Evolutionary conservation across 768 basidiomycete genomes (phyloP).

Genomic region (Russula griseocarnosa): DNA sequence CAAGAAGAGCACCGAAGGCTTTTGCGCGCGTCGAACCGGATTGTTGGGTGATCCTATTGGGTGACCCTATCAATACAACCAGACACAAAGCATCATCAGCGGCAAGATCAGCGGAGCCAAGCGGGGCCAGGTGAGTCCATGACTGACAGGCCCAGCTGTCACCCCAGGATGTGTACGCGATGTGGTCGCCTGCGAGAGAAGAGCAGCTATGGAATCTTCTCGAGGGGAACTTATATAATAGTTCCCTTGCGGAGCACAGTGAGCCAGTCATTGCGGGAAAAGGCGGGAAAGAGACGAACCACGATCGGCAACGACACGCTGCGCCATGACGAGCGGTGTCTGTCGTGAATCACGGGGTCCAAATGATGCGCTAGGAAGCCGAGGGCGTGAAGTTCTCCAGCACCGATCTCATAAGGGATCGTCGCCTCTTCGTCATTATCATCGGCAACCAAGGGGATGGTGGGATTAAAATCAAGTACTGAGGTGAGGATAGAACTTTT

Average conservation of each 20-base stretch:
- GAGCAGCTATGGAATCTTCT: no score
- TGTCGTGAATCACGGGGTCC: conserved; percentile 94
- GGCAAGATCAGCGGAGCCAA: no score
- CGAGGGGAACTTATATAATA: conserved; percentile 47
- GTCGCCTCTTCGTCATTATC: no score
- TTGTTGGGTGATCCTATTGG: no score
- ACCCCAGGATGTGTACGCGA: neutral
- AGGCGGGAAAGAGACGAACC: conserved; percentile 36
- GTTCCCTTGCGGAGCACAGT: neutral
- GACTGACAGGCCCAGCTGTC: neutral
- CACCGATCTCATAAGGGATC: conserved; percentile 72
- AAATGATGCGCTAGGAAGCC: conserved; percentile 87
- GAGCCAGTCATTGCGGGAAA: neutral
- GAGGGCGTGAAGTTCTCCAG: conserved; percentile 75
- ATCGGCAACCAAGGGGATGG: no score
- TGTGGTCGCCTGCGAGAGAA: conserved; percentile 32
- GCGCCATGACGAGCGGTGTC: conserved; percentile 94
- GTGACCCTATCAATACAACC: no score
- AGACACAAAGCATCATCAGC: no score
- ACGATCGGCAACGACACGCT: conserved; percentile 71
- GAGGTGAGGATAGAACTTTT: no score
- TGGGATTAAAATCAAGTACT: no score
- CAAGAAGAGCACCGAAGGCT: no score
- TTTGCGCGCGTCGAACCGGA: no score
- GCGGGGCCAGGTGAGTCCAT: neutral